Percentiles rank a stretch among this genome's conserved stretches.
Evolutionary conservation across 2,329 filamentous ascomycete species (phyloP).

Genomic region (Zasmidium citrigriseum): DNA sequence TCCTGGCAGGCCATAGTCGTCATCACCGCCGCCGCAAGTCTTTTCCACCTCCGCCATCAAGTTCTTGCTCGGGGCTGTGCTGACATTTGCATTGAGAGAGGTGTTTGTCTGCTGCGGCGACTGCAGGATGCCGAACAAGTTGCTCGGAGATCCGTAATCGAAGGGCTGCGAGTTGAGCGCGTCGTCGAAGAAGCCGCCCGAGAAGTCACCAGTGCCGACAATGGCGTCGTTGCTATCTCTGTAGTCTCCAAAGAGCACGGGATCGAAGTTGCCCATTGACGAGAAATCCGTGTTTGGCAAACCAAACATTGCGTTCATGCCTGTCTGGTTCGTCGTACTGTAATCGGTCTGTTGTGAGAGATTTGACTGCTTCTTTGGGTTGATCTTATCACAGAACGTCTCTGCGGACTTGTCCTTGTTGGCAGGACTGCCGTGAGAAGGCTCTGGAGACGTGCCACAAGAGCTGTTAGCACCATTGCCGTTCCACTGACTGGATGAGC

Average conservation of each 20-base stretch:
- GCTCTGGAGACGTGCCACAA: slow-evolving; percentile 77
- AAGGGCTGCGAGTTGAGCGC: slow-evolving; percentile 38
- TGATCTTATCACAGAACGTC: slow-evolving; percentile 57
- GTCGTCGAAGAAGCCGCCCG: slow-evolving; percentile 75
- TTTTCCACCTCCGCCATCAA: slow-evolving; percentile 78
- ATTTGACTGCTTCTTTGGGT: slow-evolving; percentile 37
- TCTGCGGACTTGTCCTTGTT: slow-evolving; percentile 33
- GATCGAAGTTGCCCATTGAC: slow-evolving; percentile 75
- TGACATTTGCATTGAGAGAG: slow-evolving; percentile 12
- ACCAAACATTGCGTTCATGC: slow-evolving; percentile 19
- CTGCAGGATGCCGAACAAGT: slow-evolving; percentile 56
- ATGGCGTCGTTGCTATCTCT: slow-evolving; percentile 86
- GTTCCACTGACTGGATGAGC: slow-evolving; percentile 52
- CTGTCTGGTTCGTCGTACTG: slow-evolving; percentile 19
- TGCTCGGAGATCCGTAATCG: slow-evolving; percentile 81
- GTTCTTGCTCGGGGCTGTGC: slow-evolving; percentile 46
- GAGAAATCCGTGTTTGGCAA: slow-evolving; percentile 28
- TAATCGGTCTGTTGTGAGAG: slow-evolving; percentile 10
- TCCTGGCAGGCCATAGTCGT: slow-evolving; percentile 51
- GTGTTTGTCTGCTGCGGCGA: slow-evolving; percentile 35
- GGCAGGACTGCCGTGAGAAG: slow-evolving; percentile 69
- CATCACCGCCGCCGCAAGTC: slow-evolving; percentile 68
- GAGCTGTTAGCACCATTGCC: slow-evolving; percentile 61
- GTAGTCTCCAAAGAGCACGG: slow-evolving; percentile 87
- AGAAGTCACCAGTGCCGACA: slow-evolving; percentile 68